phyloP scores from a whole-genome alignment of 805 yeast genomes.

The Starmera quercuum region DNA sequence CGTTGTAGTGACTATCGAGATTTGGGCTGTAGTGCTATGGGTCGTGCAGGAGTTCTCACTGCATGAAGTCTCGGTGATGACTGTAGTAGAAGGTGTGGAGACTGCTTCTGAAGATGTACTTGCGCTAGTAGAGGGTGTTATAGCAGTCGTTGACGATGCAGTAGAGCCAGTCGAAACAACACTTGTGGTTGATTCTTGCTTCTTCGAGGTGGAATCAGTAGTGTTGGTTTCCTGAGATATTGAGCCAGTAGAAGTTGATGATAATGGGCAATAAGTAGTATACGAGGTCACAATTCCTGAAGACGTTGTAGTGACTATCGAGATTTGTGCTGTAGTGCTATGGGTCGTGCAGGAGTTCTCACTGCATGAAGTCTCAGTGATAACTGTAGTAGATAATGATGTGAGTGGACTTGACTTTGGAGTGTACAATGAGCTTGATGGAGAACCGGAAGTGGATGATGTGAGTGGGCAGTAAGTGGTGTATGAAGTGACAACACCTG shows the following conservation, averaged over 20 bases:
- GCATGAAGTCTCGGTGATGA: constrained; percentile 1
- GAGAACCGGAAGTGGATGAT: background rate
- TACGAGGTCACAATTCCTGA: constrained; percentile 25
- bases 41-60: constrained; percentile 18
- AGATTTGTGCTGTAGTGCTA: constrained; percentile 25
- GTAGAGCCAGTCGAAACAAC: background rate
- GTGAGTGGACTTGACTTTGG: no score
- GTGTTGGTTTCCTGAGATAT: background rate
- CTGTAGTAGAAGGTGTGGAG: constrained; percentile 1
- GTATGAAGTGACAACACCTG: constrained; percentile 19
- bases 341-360: constrained; percentile 23
- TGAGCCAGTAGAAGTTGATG: background rate
- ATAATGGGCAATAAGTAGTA: constrained; percentile 31
- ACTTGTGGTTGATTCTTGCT: background rate
- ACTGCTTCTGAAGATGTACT: background rate
- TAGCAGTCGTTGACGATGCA: constrained; percentile 7
- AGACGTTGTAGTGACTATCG: constrained; percentile 25
- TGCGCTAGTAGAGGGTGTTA: constrained; percentile 8
- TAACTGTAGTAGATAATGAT: constrained; percentile 22
- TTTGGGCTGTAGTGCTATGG: constrained; percentile 12
- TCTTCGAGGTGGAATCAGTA: background rate
- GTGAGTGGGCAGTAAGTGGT: constrained; percentile 19
- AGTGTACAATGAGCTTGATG: background rate
- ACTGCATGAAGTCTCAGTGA: constrained; percentile 27
- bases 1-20: constrained; percentile 19